Evolutionary conservation across 2,329 filamentous ascomycete species (phyloP), one percentile per base, ranked within the genome.

Genomic region (Sclerotiophoma versabilis): DNA sequence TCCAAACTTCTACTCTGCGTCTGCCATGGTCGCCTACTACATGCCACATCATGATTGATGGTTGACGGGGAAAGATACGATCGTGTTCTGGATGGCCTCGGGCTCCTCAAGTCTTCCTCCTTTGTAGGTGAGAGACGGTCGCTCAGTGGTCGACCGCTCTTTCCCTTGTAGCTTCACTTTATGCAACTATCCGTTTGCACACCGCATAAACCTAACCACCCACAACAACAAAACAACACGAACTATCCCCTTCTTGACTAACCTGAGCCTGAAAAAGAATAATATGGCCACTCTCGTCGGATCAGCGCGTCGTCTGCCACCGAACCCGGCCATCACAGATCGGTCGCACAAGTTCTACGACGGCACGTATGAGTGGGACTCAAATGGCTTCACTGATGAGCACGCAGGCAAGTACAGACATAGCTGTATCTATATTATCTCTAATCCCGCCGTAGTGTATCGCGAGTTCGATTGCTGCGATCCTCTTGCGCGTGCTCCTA

Each of bases 341-440:
- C 42, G 59, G 32, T 73, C 70, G 5, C 55, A 46, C 7, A 65
- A 64, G 22, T 73, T 73, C 60, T 73, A 71, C 46, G 54, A 71
- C 20, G 68, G 68, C 22, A 68, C 63, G 5, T 70, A 66, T 27
- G 49, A 32, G 19, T 66, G 65, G 64, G 41, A 63, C 42, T 43
- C 54, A 0, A 41, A 66, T 19, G 70, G 71, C 22, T 73, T 70
- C 32, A 60, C 58, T 22, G 68, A 72, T 25, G 65, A 68, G 3
- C 22, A 41, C 5, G 67, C 63, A 27, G 57, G 69, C 64, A 60
- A 50, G 60, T 33, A 7, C 3, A 11, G 2, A 9, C n/a, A 15
- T 11, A 17, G 4, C 6, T 33, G 2, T 12, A 5, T 19, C 12
- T 11, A 3, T 7, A 2, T 5, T 11, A 32, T 15, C 14, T 11